Percentiles rank a stretch among this genome's conserved stretches.
phyloP scores from a whole-genome alignment of 2,329 filamentous ascomycete species.

The Colletotrichum kahawae region DNA sequence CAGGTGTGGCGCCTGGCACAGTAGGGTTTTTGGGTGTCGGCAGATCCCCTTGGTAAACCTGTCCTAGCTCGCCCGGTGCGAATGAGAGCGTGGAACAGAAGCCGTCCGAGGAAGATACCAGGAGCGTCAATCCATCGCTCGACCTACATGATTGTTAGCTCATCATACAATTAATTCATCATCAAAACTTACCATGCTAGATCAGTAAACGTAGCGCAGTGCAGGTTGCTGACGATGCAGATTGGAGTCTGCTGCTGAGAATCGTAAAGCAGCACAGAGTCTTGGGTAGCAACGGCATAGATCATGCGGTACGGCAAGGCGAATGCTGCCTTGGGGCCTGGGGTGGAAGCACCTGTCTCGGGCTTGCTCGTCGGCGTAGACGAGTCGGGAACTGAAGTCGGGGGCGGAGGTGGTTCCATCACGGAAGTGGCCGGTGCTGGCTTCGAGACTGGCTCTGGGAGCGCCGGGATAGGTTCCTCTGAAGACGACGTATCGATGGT shows the following conservation, averaged over 20 bases:
- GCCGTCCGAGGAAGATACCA: constrained; percentile 97
- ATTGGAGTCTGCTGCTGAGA: constrained; percentile 95
- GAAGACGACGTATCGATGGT: constrained; percentile 91
- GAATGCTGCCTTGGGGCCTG: constrained; percentile 75
- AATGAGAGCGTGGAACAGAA: constrained; percentile 96
- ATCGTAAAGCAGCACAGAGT: constrained; percentile 93
- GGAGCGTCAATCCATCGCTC: constrained; percentile 60
- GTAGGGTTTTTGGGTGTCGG: constrained; percentile 52
- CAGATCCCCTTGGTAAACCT: constrained; percentile 75
- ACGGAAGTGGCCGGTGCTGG: constrained; percentile 62
- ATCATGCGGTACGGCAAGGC: constrained; percentile 90
- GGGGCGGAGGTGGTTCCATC: constrained; percentile 84
- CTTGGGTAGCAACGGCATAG: constrained; percentile 96
- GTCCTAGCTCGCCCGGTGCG: constrained; percentile 80
- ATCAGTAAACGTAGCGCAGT: constrained; percentile 97
- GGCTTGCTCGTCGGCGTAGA: constrained; percentile 37
- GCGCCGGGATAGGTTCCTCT: constrained; percentile 80
- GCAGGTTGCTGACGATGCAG: constrained; percentile 94
- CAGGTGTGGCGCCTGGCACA: constrained; percentile 32
- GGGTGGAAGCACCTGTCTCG: constrained; percentile 55
- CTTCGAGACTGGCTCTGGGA: constrained; percentile 81
- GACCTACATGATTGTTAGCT: constrained; percentile 40
- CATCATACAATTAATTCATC: not conserved
- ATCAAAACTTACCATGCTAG: constrained; percentile 80
- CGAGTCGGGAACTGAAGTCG: constrained; percentile 49